These are phyloP conservation scores for Aspergillus pseudoglaucus DNA, from an alignment of 2,329 filamentous ascomycete species.

Conservation along the genomic window DNA sequence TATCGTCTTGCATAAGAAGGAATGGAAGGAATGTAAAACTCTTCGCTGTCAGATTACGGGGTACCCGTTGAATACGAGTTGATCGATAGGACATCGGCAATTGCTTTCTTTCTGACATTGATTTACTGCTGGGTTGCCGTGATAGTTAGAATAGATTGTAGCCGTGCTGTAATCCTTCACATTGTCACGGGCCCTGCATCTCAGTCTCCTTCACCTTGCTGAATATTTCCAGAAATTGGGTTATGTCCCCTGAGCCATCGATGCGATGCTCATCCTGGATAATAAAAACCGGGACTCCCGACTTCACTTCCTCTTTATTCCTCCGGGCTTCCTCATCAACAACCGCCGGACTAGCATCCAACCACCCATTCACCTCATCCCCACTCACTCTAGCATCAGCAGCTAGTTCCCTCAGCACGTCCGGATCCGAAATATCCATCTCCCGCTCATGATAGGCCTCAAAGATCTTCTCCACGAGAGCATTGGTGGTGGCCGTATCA, in stretches of 20 bases:
- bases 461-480: slow-evolving; percentile 22
- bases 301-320: slow-evolving; percentile 1
- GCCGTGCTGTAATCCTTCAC: no score
- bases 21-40: no score
- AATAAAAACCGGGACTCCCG: slow-evolving; percentile 2
- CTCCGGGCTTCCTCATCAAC: slow-evolving; percentile 32
- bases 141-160: no score
- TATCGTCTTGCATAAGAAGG: no score
- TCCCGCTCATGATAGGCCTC: slow-evolving; percentile 25
- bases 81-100: no score
- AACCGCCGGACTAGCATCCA: slow-evolving; percentile 18
- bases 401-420: slow-evolving; percentile 17
- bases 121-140: no score
- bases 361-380: slow-evolving; percentile 6
- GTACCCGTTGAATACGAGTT: no score
- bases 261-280: slow-evolving; percentile 1
- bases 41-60: no score
- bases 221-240: slow-evolving; percentile 5
- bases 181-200: no score
- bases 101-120: no score
- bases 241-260: not conserved
- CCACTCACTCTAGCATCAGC: slow-evolving; percentile 12
- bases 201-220: not conserved
- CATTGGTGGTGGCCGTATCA: slow-evolving; percentile 5
- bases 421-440: slow-evolving; percentile 22